Base-by-base conservation (phyloP, 1,139 yeast genomes). In the Geotrichum klebahnii region DNA sequence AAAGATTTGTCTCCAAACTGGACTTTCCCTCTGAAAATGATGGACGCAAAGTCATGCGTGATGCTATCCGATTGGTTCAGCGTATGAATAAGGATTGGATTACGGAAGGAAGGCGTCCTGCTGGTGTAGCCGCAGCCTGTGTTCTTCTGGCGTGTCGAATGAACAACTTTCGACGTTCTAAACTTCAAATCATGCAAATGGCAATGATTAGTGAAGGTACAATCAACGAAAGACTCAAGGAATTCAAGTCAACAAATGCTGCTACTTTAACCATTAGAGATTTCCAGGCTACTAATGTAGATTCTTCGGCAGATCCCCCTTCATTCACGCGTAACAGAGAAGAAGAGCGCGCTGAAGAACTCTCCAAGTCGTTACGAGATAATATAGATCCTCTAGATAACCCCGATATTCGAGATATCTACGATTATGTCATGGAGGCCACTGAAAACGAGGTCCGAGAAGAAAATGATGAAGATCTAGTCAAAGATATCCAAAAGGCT, bases 101-200 rank as follows among this genome's bases (percentile, higher is more conserved):
- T 57, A 86, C 84, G 63, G 95, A 88, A 66, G 99, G 99, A 31
- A 78, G 99, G 64, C 77, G 98, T 55, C 98, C 98, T 0, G 97
- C 98, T 0, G 98, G 99, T 62, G 80, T 92, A 47, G 98, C 98
- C 0, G 99, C 98, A 26, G 98, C 98, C 0, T 89, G 97, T 67
- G 77, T 92, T 1, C 67, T 94, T 45, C 70, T 92, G 48, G 98
- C 99, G 0, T 92, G 97, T 2, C 77, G 98, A 67, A 92, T 92
- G 97, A 92, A 92, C 68, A 90, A 90, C 62, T 82, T 86, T 65
- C 77, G 96, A 61, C 76, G 97, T 61, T 84, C 95, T 3, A 96
- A 92, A 67, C 80, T 92, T 1, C 97, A 94, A 64, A 84, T 94
- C 51, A 97, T 92, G 20, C 94, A 95, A 0, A 92, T 92, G 22